Percentiles rank a stretch among this genome's conserved stretches.
These are phyloP conservation scores for Stemphylium lycopersici DNA, from an alignment of 2,329 filamentous ascomycete genomes.

Conservation along the genomic window DNA sequence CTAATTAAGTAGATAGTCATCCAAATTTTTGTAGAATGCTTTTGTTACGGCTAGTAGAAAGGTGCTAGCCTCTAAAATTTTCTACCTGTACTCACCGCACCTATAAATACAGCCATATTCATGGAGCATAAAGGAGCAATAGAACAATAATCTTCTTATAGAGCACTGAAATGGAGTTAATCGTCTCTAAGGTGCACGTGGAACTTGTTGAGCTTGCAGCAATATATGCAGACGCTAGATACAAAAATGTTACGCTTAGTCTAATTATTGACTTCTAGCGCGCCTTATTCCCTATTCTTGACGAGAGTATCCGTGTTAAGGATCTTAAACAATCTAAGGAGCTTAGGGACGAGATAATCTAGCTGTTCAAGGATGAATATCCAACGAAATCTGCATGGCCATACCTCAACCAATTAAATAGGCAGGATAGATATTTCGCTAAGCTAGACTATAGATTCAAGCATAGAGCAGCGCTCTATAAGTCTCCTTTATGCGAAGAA, in stretches of 20 bases:
- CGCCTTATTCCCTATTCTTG: constrained; percentile 2
- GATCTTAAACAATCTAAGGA: constrained; percentile 1
- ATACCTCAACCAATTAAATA: constrained; percentile 1
- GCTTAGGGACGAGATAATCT: not conserved
- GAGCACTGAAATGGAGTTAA: constrained; percentile 1
- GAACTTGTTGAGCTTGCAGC: not conserved
- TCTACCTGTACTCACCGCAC: not conserved
- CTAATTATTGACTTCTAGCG: constrained; percentile 6
- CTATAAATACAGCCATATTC: constrained; percentile 1
- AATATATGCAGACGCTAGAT: not conserved
- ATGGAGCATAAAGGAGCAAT: constrained; percentile 1
- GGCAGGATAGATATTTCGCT: not conserved
- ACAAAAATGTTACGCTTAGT: constrained; percentile 7
- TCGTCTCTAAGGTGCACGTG: not conserved
- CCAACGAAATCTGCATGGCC: not conserved
- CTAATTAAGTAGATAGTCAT: constrained; percentile 9
- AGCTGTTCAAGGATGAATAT: constrained; percentile 1
- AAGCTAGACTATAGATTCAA: constrained; percentile 1
- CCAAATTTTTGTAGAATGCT: constrained; percentile 2
- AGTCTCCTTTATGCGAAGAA: constrained; percentile 3
- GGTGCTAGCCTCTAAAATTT: not conserved
- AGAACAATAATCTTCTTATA: constrained; percentile 1
- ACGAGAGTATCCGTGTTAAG: constrained; percentile 3
- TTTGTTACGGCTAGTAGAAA: constrained; percentile 5
- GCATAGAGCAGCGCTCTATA: constrained; percentile 1